phyloP scores from a whole-genome alignment of 495 filamentous ascomycete species.

The Aspergillus cristatus region DNA sequence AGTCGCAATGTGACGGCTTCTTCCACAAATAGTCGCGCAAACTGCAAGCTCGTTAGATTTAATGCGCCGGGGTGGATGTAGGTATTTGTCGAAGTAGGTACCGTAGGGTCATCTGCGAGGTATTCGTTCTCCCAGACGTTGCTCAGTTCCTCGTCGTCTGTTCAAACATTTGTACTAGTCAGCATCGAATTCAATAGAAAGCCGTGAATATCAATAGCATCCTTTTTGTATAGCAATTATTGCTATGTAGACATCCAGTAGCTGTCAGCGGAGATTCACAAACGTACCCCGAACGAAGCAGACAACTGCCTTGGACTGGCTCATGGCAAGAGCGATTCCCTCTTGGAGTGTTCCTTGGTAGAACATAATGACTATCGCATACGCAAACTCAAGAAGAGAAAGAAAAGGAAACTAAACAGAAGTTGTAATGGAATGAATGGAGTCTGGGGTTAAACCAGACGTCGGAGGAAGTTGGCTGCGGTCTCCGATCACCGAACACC shows the following conservation, averaged over 20 bases:
- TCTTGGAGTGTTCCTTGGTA: constrained; percentile 68
- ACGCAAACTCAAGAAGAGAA: neutral
- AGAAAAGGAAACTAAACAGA: neutral
- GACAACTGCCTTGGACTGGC: constrained; percentile 52
- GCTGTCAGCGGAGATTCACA: too few relatives aligned
- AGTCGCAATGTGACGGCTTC: constrained; percentile 62
- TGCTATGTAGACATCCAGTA: too few relatives aligned
- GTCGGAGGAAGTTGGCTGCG: neutral
- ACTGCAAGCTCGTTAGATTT: constrained; percentile 14
- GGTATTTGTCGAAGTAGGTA: neutral
- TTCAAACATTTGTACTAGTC: neutral
- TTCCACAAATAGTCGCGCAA: constrained; percentile 39
- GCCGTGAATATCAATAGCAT: constrained; percentile 10
- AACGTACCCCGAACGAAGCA: constrained; percentile 60
- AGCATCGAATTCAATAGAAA: neutral
- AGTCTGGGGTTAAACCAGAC: neutral
- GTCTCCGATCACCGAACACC: neutral
- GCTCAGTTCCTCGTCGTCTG: constrained; percentile 60
- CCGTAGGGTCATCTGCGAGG: constrained; percentile 47
- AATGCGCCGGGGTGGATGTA: neutral
- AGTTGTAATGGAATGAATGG: constrained; percentile 7
- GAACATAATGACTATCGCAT: constrained; percentile 50
- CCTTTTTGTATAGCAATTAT: too few relatives aligned
- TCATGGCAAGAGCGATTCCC: constrained; percentile 66
- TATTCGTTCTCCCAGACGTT: constrained; percentile 68